Percentiles rank a stretch among this genome's conserved stretches.
These are phyloP conservation scores for Hansenula lynferdii DNA, from an alignment of 1,139 yeast species.

Conservation along the genomic window DNA sequence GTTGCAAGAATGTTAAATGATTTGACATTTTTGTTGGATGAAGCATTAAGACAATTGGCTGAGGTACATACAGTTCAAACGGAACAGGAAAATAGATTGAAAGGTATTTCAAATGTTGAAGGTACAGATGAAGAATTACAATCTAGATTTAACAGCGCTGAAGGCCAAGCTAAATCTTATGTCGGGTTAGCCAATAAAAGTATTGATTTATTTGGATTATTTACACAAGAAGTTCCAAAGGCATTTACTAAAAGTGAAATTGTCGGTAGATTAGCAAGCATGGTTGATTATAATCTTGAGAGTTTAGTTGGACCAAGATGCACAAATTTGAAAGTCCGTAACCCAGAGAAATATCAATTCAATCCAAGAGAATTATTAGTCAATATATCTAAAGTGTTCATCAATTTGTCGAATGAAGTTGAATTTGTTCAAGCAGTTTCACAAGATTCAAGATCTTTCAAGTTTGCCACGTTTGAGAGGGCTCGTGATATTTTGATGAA, in stretches of 20 bases:
- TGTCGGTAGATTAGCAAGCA: slow-evolving; percentile 90
- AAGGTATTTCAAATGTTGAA: slow-evolving; percentile 42
- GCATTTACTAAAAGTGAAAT: slow-evolving; percentile 88
- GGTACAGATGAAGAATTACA: slow-evolving; percentile 57
- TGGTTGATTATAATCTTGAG: slow-evolving; percentile 87
- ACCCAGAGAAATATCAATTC: slow-evolving; percentile 81
- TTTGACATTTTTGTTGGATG: slow-evolving; percentile 87
- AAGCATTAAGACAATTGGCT: slow-evolving; percentile 74
- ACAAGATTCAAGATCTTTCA: slow-evolving; percentile 85
- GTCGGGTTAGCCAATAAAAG: slow-evolving; percentile 85
- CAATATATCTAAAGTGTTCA: slow-evolving; percentile 69
- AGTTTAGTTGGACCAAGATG: slow-evolving; percentile 95
- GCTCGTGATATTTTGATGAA: slow-evolving; percentile 65
- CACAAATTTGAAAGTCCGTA: slow-evolving; percentile 76
- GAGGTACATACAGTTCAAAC: slow-evolving; percentile 72
- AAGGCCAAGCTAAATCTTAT: slow-evolving; percentile 73
- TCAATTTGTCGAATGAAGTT: slow-evolving; percentile 59
- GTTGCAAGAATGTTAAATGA: slow-evolving; percentile 95
- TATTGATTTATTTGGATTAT: slow-evolving; percentile 69
- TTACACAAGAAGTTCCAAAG: slow-evolving; percentile 80
- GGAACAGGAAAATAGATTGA: slow-evolving; percentile 38
- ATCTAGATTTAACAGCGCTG: slow-evolving; percentile 54
- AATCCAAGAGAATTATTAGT: slow-evolving; percentile 71
- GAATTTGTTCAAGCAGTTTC: slow-evolving; percentile 79
- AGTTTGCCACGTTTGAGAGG: slow-evolving; percentile 56